Evolutionary conservation across 2,329 filamentous ascomycete genomes (phyloP).

Genomic region (Diaporthe destruens): DNA sequence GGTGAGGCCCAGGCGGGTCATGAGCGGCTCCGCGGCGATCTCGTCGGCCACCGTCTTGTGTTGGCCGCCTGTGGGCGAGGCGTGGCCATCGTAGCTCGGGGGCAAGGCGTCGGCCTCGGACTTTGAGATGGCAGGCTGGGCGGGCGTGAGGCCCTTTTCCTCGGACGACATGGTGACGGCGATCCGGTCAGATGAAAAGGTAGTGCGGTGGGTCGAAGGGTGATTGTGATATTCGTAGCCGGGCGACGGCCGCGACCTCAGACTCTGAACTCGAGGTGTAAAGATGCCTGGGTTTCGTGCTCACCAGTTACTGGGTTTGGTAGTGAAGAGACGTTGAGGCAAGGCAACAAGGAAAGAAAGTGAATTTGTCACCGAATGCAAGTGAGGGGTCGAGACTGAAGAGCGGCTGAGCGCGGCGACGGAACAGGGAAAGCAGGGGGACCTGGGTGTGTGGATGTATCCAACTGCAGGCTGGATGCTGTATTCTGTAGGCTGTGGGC

Average conservation of each 20-base stretch:
- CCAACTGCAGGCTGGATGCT: neutral
- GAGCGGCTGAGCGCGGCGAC: constrained; percentile 18
- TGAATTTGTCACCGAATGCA: constrained; percentile 1
- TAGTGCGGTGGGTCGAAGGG: neutral
- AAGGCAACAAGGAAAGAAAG: neutral
- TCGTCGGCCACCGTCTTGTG: constrained; percentile 21
- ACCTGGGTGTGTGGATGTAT: neutral
- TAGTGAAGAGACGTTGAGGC: neutral
- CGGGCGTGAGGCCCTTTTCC: constrained; percentile 29
- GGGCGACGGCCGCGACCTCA: neutral
- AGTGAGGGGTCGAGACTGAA: constrained; percentile 22
- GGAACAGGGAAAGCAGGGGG: neutral
- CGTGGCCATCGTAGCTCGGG: constrained; percentile 11
- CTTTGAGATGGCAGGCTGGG: constrained; percentile 24
- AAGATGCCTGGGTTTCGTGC: too few relatives aligned
- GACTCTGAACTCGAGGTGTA: neutral
- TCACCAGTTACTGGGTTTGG: neutral
- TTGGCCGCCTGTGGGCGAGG: constrained; percentile 11
- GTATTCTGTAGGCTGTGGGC: neutral
- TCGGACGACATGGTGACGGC: constrained; percentile 16
- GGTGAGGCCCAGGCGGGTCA: constrained; percentile 57
- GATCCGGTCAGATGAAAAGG: neutral
- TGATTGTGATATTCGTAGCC: neutral
- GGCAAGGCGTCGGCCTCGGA: constrained; percentile 1
- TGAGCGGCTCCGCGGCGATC: constrained; percentile 48